Evolutionary conservation across 805 yeast species (phyloP), one percentile per base, ranked within the genome.

Genomic region (Spathaspora passalidarum): DNA sequence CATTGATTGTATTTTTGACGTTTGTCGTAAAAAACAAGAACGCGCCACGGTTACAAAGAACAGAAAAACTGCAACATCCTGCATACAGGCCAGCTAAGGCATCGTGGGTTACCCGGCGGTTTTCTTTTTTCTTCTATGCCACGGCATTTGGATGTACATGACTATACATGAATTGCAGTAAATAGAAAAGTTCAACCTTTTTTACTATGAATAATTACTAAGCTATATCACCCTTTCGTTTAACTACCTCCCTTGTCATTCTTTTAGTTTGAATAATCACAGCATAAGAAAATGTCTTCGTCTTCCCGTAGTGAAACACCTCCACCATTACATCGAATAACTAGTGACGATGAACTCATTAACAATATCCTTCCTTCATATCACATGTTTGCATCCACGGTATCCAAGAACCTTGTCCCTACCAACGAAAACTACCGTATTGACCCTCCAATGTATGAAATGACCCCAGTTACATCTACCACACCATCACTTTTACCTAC

Each of bases 351-450:
- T 40, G 59, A 57, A 16, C 47, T 56, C 17, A 41, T 63, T 8
- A 60, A 54, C 41, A 66, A 69, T 42, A 72, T 72, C 29, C 59
- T 72, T 11, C 77, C 77, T 1, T 69, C 75, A 8, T 72, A 72
- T 51, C 71, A 71, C 35, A 72, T 72, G 76, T 70, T 63, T 56
- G 69, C 68, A 54, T 60, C 73, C 25, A 72, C 76, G 5, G 59
- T 72, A 7, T 64, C 72, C 37, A 67, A 68, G 46, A 60, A 60
- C 19, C 47, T 72, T 46, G 64, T 65, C 1, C 68, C 68, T 13
- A 53, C 66, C 9, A 63, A 67, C 32, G 77, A 72, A 47, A 70
- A 67, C 52, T 72, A 61, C 53, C 54, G 59, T 6, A 65, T 63
- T 7, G 71, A 67, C 32, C 77, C 77, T 2, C 77, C 77, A 2